Conservation (phyloP, 225 moss, liverwort and hornwort species). For the Anthoceros angustus region DNA sequence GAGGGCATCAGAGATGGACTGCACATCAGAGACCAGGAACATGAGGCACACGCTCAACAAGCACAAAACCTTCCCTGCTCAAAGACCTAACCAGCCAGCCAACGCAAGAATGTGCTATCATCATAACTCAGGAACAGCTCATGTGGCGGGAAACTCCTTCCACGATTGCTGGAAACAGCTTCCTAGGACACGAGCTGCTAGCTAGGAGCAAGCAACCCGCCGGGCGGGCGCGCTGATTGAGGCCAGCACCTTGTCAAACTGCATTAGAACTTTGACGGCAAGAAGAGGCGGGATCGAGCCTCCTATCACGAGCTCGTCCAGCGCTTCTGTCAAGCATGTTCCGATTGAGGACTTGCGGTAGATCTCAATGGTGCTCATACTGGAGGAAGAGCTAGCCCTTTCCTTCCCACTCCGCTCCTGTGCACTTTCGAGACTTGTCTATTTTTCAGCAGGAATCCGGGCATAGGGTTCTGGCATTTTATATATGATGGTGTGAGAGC, state of each 20-base stretch:
- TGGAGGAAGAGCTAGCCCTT: background rate
- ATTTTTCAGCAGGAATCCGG: too few species aligned
- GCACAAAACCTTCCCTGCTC: slow-evolving; percentile 5
- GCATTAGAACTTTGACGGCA: slow-evolving; percentile 94
- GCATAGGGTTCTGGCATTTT: too few species aligned
- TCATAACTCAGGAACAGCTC: background rate
- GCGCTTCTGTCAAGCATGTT: slow-evolving; percentile 81
- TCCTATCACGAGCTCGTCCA: slow-evolving; percentile 95
- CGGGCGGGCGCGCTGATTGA: background rate
- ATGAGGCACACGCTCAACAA: background rate
- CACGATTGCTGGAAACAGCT: background rate
- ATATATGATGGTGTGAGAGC: too few species aligned
- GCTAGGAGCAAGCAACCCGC: background rate
- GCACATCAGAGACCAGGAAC: slow-evolving; percentile 7
- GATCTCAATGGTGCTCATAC: slow-evolving; percentile 73
- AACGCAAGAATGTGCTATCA: background rate
- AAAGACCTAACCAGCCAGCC: too few species aligned
- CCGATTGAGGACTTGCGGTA: slow-evolving; percentile 96
- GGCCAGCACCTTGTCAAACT: slow-evolving; percentile 70
- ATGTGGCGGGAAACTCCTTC: background rate
- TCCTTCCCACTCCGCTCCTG: too few species aligned
- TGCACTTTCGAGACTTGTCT: too few species aligned
- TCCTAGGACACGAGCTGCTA: background rate
- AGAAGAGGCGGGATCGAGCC: slow-evolving; percentile 91
- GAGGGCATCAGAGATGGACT: slow-evolving; percentile 93